phyloP scores from a whole-genome alignment of 441 rosid genomes.

The Pelargonium fulgidum region DNA sequence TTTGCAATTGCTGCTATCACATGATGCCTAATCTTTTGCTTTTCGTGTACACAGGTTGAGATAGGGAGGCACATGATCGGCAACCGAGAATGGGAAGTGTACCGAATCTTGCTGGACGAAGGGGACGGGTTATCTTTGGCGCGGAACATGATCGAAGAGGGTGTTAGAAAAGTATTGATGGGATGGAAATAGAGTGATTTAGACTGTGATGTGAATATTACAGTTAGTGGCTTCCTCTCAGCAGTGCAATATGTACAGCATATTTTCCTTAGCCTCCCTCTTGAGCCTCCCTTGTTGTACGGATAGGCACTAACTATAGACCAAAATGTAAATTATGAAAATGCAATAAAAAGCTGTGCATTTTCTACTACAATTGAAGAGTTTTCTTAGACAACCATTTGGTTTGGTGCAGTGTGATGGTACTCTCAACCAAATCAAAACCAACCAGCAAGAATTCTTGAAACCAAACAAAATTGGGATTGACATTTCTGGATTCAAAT shows the following conservation, averaged over 20 bases:
- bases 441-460: background rate
- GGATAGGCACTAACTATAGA: conserved; percentile 22
- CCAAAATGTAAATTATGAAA: conserved; percentile 17
- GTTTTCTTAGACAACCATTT: background rate
- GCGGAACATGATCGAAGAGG: conserved; percentile 44
- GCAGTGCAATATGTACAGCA: conserved; percentile 20
- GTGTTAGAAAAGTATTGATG: conserved; percentile 46
- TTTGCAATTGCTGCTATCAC: background rate
- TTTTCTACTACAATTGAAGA: no score
- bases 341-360: background rate
- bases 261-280: conserved; percentile 4
- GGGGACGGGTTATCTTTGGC: conserved; percentile 32
- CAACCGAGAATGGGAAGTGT: conserved; percentile 60
- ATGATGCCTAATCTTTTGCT: background rate
- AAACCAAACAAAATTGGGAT: background rate
- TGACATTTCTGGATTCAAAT: background rate
- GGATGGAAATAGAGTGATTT: conserved; percentile 47
- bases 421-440: background rate
- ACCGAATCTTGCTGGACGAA: conserved; percentile 52
- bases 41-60: conserved; percentile 37
- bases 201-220: no score
- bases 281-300: background rate
- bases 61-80: conserved; percentile 48
- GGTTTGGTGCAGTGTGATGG: background rate
- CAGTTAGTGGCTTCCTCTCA: background rate